Conservation (phyloP, 2,329 filamentous ascomycete species). For the Aureobasidium vineae region DNA sequence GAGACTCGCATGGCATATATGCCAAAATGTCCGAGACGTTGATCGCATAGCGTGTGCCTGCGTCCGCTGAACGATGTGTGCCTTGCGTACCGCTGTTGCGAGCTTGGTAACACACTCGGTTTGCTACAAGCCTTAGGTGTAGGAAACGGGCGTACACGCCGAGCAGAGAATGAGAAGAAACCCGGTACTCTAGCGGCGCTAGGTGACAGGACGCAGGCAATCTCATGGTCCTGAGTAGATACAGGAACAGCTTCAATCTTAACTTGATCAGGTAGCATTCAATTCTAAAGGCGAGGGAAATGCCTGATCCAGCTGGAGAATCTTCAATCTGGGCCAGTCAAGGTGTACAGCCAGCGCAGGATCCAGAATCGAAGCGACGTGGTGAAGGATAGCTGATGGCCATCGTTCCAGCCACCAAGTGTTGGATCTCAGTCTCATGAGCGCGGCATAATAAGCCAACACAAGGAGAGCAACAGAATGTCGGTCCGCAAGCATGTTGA, state of each 20-base stretch:
- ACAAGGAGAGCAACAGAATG: constrained; percentile 7
- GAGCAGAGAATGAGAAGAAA: not conserved
- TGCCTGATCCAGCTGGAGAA: not conserved
- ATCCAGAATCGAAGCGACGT: not conserved
- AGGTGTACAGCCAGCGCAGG: not conserved
- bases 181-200: not conserved
- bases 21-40: no score
- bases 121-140: not conserved
- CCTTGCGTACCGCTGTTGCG: not conserved
- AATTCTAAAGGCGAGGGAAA: not conserved
- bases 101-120: not conserved
- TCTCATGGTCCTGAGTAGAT: not conserved
- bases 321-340: constrained; percentile 6
- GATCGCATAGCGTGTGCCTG: not conserved
- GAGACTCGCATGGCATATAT: not conserved
- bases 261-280: not conserved
- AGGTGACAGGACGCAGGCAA: not conserved
- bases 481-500: constrained; percentile 6
- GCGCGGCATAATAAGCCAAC: constrained; percentile 14
- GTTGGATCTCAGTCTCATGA: constrained; percentile 18
- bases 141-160: not conserved
- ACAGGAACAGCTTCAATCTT: not conserved
- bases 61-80: not conserved
- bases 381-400: not conserved
- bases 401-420: constrained; percentile 21